These are phyloP conservation scores for Pseudotulostoma volvatum DNA, from an alignment of 495 filamentous ascomycete species.

Conservation along the genomic window DNA sequence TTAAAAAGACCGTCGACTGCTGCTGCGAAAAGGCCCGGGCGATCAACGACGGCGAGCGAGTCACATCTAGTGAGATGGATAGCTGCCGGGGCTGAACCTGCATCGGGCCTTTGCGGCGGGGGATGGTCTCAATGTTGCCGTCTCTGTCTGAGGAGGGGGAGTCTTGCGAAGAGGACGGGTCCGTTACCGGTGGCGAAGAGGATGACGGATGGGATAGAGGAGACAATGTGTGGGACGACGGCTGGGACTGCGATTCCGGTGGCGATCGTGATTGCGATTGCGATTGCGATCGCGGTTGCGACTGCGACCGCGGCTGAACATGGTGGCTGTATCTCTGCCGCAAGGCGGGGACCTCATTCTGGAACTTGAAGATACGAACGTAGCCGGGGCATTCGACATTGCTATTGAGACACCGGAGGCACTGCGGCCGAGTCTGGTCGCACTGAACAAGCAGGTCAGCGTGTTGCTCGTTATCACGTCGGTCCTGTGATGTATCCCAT, in stretches of 20 bases:
- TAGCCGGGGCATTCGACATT: constrained; percentile 13
- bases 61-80: too few relatives aligned
- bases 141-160: background rate
- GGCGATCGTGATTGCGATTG: too few relatives aligned
- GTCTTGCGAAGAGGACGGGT: constrained; percentile 1
- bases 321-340: constrained; percentile 7
- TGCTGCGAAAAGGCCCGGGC: constrained; percentile 11
- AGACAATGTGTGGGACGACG: too few relatives aligned
- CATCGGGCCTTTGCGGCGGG: too few relatives aligned
- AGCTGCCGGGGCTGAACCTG: too few relatives aligned
- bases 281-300: too few relatives aligned
- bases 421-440: constrained; percentile 15
- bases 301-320: background rate
- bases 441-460: constrained; percentile 10
- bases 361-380: constrained; percentile 8
- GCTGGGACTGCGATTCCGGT: too few relatives aligned
- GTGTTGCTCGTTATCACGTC: background rate
- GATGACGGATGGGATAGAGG: constrained; percentile 3
- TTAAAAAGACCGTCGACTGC: constrained; percentile 15
- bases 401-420: constrained; percentile 15
- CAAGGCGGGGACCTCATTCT: constrained; percentile 12
- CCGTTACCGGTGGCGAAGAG: constrained; percentile 1
- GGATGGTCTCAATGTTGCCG: constrained; percentile 3
- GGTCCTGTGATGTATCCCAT: too few relatives aligned
- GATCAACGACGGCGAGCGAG: constrained; percentile 12